phyloP scores from a whole-genome alignment of 2,329 filamentous ascomycete species.

The Bertia moriformis region DNA sequence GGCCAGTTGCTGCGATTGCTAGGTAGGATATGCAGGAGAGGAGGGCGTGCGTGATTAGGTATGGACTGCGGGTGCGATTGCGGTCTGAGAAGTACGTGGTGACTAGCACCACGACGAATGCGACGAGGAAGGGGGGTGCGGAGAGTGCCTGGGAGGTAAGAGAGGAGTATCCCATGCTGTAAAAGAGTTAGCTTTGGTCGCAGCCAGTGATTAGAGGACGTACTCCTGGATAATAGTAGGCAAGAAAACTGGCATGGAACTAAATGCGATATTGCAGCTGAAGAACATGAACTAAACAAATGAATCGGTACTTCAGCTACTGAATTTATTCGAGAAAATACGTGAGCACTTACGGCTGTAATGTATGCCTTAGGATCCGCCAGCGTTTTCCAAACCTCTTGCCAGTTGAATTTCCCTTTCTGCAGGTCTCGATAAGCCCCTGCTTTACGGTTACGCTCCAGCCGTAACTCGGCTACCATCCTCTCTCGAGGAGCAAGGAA shows the following conservation, averaged over 20 bases:
- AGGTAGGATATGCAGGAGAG: conserved; percentile 20
- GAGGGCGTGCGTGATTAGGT: conserved; percentile 47
- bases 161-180: conserved; percentile 56
- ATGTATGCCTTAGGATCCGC: conserved; percentile 6
- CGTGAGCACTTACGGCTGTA: conserved; percentile 5
- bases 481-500: conserved; percentile 51
- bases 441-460: conserved; percentile 31
- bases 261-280: conserved; percentile 75
- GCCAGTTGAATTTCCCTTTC: conserved; percentile 13
- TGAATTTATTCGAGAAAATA: conserved; percentile 10
- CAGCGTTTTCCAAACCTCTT: conserved; percentile 4
- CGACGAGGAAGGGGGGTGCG: conserved; percentile 66
- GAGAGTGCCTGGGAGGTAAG: conserved; percentile 62
- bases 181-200: conserved; percentile 2
- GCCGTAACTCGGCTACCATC: conserved; percentile 56
- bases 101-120: conserved; percentile 58
- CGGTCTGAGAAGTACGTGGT: conserved; percentile 64
- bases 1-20: conserved; percentile 15
- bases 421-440: conserved; percentile 4
- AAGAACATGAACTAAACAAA: conserved; percentile 74
- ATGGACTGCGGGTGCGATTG: conserved; percentile 42
- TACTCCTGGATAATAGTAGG: conserved; percentile 59
- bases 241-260: conserved; percentile 74
- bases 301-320: conserved; percentile 47
- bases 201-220: not conserved